These are phyloP conservation scores for Leccinum aurantiacum DNA, from an alignment of 768 basidiomycete species.

Conservation along the genomic window DNA sequence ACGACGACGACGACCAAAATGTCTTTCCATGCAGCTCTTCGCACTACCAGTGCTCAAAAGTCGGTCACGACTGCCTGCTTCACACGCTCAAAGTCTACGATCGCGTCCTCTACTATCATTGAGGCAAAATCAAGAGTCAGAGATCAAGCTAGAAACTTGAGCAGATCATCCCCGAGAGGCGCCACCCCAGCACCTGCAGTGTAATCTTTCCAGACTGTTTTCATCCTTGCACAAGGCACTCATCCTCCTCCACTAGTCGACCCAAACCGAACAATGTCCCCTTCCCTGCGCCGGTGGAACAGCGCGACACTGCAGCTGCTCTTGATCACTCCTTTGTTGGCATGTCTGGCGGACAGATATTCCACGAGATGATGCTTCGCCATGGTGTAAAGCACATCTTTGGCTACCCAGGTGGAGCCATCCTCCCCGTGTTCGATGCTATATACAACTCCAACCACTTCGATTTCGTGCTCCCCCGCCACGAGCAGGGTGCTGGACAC, in stretches of 20 bases:
- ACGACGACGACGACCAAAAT: conserved; percentile 32
- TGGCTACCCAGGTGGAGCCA: conserved; percentile 97
- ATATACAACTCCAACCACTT: conserved; percentile 96
- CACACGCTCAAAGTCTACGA: conserved; percentile 52
- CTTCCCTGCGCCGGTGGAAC: conserved; percentile 34
- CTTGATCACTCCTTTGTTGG: conserved; percentile 89
- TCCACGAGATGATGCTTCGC: conserved; percentile 99
- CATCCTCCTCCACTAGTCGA: conserved; percentile 55
- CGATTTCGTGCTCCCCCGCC: conserved; percentile 91
- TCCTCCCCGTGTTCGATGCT: conserved; percentile 99
- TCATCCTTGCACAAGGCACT: conserved; percentile 5
- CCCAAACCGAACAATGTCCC: conserved; percentile 42
- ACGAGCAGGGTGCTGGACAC: conserved; percentile 98
- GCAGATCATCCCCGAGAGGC: conserved; percentile 58
- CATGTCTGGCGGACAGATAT: conserved; percentile 93
- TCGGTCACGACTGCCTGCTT: conserved; percentile 34
- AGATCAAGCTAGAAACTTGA: conserved; percentile 75
- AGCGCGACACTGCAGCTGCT: conserved; percentile 46
- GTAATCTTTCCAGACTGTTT: conserved; percentile 41
- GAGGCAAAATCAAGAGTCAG: conserved; percentile 81
- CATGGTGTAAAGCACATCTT: conserved; percentile 96
- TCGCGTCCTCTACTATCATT: conserved; percentile 52
- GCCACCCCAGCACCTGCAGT: conserved; percentile 62
- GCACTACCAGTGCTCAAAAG: conserved; percentile 42
- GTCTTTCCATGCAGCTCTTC: conserved; percentile 45